These are phyloP conservation scores for Zopfia rhizophila DNA, from an alignment of 2,329 filamentous ascomycete species.

Conservation along the genomic window DNA sequence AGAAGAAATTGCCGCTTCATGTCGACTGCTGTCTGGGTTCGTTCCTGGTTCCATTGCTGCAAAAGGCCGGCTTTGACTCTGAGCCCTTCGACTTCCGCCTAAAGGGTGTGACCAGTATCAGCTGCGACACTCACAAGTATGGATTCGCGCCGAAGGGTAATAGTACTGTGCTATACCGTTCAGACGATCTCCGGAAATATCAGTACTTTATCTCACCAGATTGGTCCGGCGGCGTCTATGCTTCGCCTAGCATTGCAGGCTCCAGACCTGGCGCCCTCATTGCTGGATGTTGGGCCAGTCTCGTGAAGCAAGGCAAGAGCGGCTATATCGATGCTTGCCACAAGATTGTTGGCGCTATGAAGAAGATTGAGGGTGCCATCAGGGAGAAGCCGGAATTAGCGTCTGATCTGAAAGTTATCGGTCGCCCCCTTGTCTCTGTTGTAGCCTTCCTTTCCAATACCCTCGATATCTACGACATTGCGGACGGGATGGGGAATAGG, in stretches of 20 bases:
- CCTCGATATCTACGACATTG: conserved; percentile 94
- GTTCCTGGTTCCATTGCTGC: conserved; percentile 91
- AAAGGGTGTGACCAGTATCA: conserved; percentile 93
- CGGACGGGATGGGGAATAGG: conserved; percentile 82
- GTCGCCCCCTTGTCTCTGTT: conserved; percentile 87
- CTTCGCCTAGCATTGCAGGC: conserved; percentile 89
- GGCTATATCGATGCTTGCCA: conserved; percentile 90
- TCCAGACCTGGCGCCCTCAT: conserved; percentile 93
- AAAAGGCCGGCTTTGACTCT: conserved; percentile 91
- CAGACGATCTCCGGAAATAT: conserved; percentile 78
- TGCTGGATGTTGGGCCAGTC: conserved; percentile 91
- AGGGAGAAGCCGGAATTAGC: conserved; percentile 73
- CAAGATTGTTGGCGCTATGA: conserved; percentile 86
- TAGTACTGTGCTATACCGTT: conserved; percentile 91
- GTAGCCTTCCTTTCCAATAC: conserved; percentile 85
- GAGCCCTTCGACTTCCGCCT: conserved; percentile 93
- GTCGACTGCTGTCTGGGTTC: conserved; percentile 98
- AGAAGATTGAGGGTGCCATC: conserved; percentile 81
- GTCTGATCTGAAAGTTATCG: conserved; percentile 80
- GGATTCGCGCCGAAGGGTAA: conserved; percentile 98
- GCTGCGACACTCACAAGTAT: conserved; percentile 98
- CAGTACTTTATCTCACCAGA: conserved; percentile 97
- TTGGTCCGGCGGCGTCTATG: conserved; percentile 97
- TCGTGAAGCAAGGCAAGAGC: conserved; percentile 87
- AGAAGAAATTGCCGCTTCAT: conserved; percentile 85